phyloP scores from a whole-genome alignment of 176 grass and related monocot species.

The Metroxylon sagu region DNA sequence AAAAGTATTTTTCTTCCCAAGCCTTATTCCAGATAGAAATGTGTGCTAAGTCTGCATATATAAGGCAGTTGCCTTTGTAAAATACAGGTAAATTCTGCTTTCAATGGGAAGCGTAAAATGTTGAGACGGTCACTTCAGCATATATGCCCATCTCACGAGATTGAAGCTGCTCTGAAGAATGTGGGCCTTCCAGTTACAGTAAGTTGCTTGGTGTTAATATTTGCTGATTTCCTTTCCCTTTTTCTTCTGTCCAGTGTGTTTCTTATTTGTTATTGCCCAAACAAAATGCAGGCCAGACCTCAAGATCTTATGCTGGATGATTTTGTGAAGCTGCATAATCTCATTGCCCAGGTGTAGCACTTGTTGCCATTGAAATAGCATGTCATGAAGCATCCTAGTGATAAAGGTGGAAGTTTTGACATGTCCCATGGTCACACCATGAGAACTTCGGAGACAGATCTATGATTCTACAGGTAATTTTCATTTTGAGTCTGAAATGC shows the following conservation, averaged over 20 bases:
- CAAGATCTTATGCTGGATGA: slow-evolving; percentile 62
- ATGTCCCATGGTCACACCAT: too few species aligned
- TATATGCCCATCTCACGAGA: slow-evolving; percentile 48
- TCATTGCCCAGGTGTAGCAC: slow-evolving; percentile 37
- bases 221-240: not conserved
- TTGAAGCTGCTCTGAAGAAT: slow-evolving; percentile 50
- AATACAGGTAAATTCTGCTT: slow-evolving; percentile 75
- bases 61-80: not conserved
- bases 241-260: not conserved
- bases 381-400: too few species aligned
- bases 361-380: too few species aligned
- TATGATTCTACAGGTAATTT: too few species aligned
- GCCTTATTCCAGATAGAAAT: too few species aligned
- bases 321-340: slow-evolving; percentile 85
- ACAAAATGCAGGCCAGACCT: slow-evolving; percentile 65
- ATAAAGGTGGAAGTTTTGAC: too few species aligned
- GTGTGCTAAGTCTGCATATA: too few species aligned
- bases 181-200: slow-evolving; percentile 75
- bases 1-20: too few species aligned
- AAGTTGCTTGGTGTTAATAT: slow-evolving; percentile 6
- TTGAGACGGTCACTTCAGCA: slow-evolving; percentile 82
- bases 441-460: too few species aligned
- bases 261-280: slow-evolving; percentile 3
- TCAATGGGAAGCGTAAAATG: slow-evolving; percentile 97
- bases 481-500: too few species aligned